Conservation (phyloP, 2,329 filamentous ascomycete genomes). For the Arthrocladium fulminans region DNA sequence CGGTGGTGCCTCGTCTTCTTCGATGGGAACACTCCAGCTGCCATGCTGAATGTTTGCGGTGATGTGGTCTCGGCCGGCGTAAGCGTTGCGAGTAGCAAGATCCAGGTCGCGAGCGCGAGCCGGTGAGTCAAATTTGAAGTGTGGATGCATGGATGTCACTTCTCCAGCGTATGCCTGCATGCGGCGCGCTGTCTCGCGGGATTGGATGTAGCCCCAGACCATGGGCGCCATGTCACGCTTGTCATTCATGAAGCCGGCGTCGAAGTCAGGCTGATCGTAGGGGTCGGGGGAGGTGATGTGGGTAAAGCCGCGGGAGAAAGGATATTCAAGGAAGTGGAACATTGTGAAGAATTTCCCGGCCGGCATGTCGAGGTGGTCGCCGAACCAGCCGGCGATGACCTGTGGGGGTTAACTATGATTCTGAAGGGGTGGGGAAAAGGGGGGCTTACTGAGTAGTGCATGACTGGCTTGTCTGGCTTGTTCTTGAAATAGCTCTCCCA, state of each 20-base stretch:
- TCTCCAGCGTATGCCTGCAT: constrained; percentile 73
- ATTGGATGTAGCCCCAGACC: constrained; percentile 80
- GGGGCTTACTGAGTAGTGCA: constrained; percentile 62
- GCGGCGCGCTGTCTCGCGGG: constrained; percentile 66
- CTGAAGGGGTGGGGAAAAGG: not conserved
- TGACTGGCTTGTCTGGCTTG: constrained; percentile 77
- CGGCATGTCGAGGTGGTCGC: constrained; percentile 52
- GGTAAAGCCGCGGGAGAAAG: constrained; percentile 63
- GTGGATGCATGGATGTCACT: constrained; percentile 57
- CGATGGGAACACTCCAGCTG: constrained; percentile 56
- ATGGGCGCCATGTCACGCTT: constrained; percentile 75
- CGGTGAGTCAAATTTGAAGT: constrained; percentile 61
- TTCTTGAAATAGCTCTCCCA: constrained; percentile 79
- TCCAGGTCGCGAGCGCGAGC: constrained; percentile 66
- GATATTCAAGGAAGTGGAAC: constrained; percentile 63
- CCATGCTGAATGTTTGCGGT: constrained; percentile 65
- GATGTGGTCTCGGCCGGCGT: constrained; percentile 64
- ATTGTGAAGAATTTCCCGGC: constrained; percentile 74
- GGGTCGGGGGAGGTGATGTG: constrained; percentile 64
- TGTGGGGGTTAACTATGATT: constrained; percentile 9
- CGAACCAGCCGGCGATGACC: constrained; percentile 53
- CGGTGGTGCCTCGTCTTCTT: constrained; percentile 44
- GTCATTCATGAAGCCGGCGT: constrained; percentile 78
- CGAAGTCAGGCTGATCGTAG: constrained; percentile 68
- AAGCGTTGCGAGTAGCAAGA: constrained; percentile 63